A percentile compares a stretch with the other conserved stretches of the same genome.
These are phyloP conservation scores for Penicillium lividum DNA, from an alignment of 495 filamentous ascomycete species.

Conservation along the genomic window DNA sequence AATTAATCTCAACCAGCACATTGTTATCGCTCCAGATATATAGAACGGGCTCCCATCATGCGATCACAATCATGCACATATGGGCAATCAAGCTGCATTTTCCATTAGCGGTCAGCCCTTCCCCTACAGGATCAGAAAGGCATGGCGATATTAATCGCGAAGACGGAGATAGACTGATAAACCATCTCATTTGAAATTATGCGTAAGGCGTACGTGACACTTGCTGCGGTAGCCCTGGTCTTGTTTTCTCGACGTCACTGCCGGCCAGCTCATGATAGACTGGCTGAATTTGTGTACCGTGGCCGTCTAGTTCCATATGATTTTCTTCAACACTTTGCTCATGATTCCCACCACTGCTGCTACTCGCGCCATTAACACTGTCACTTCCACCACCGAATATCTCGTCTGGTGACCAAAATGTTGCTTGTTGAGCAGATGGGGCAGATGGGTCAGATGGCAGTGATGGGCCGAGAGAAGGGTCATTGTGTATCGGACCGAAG, in stretches of 20 bases:
- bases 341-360: conserved; percentile 5
- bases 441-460: neutral
- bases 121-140: neutral
- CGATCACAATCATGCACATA: no score
- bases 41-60: no score
- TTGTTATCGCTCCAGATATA: no score
- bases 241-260: conserved; percentile 8
- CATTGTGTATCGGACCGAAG: conserved; percentile 20
- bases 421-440: conserved; percentile 3
- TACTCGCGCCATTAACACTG: conserved; percentile 15
- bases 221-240: neutral
- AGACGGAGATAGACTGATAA: neutral
- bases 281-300: conserved; percentile 18
- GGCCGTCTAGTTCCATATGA: conserved; percentile 19
- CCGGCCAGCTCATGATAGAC: conserved; percentile 21
- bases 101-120: neutral
- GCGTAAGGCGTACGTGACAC: neutral
- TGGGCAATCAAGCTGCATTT: neutral
- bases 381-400: conserved; percentile 3
- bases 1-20: no score
- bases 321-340: conserved; percentile 16
- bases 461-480: conserved; percentile 9
- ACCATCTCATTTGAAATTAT: neutral
- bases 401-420: conserved; percentile 22
- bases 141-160: neutral